Percentiles rank a stretch among this genome's conserved stretches.
Conservation (phyloP, 345 rosid genomes). For the Citrus maxima region DNA sequence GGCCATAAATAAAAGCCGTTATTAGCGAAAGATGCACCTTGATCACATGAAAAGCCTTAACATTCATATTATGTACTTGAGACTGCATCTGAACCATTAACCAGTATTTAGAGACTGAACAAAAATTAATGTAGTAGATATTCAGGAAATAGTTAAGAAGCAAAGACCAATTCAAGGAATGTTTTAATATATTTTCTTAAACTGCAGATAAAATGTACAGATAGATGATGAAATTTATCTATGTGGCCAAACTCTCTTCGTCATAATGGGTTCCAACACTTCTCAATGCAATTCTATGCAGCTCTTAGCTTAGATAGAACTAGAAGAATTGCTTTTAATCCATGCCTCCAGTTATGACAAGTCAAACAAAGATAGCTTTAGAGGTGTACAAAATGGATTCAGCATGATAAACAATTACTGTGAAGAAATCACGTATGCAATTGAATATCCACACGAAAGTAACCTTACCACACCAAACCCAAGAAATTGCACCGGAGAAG, state of each 20-base stretch:
- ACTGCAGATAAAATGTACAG: neutral
- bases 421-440: neutral
- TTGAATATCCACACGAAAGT: neutral
- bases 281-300: neutral
- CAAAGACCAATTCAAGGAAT: neutral
- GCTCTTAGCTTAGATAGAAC: neutral
- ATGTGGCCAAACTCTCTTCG: neutral
- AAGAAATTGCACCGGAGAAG: slow-evolving; percentile 67
- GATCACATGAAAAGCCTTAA: neutral
- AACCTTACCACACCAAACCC: slow-evolving; percentile 73
- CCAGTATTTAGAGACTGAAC: neutral
- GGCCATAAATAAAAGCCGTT: slow-evolving; percentile 23
- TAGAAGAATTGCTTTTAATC: neutral
- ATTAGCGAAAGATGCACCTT: slow-evolving; percentile 10
- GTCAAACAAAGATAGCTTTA: neutral
- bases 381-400: neutral
- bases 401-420: neutral
- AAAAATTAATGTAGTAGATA: neutral
- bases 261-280: neutral
- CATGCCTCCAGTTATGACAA: neutral
- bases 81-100: neutral
- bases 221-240: neutral
- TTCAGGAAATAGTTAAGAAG: neutral
- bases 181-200: neutral
- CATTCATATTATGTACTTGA: neutral